phyloP scores from a whole-genome alignment of 306 rosid species.

The Cicer cuneatum region DNA sequence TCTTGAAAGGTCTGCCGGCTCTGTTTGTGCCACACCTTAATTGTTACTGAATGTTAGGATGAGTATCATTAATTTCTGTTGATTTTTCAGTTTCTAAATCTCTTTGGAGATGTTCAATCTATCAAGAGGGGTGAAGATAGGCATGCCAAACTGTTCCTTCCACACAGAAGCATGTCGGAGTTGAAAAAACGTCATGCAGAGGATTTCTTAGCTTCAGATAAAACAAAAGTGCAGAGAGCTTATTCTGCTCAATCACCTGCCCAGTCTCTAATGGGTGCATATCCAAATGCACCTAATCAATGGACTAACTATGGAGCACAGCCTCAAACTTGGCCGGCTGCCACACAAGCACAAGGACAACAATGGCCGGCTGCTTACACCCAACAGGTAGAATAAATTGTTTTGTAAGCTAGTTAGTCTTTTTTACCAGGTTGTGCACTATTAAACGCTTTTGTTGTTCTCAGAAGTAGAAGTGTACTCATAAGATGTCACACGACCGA shows the following conservation, averaged over 20 bases:
- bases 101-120: slow-evolving; percentile 85
- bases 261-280: slow-evolving; percentile 78
- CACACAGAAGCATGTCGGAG: slow-evolving; percentile 84
- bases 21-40: neutral
- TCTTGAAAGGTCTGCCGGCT: neutral
- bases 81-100: slow-evolving; percentile 81
- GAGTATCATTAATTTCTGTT: slow-evolving; percentile 39
- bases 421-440: neutral
- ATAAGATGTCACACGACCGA: neutral
- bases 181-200: slow-evolving; percentile 95
- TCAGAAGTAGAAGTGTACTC: slow-evolving; percentile 6
- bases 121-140: slow-evolving; percentile 93
- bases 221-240: slow-evolving; percentile 72
- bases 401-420: neutral
- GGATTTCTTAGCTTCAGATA: slow-evolving; percentile 86
- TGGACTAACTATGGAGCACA: slow-evolving; percentile 87
- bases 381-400: slow-evolving; percentile 64
- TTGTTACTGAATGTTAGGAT: neutral
- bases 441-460: neutral
- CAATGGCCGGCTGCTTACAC: slow-evolving; percentile 95
- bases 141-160: slow-evolving; percentile 89
- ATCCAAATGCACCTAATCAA: slow-evolving; percentile 82
- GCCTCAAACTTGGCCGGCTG: slow-evolving; percentile 97
- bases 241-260: slow-evolving; percentile 82
- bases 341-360: slow-evolving; percentile 87